These are phyloP conservation scores for Saccharomycopsis javanensis DNA, from an alignment of 805 yeast genomes.

Conservation along the genomic window DNA sequence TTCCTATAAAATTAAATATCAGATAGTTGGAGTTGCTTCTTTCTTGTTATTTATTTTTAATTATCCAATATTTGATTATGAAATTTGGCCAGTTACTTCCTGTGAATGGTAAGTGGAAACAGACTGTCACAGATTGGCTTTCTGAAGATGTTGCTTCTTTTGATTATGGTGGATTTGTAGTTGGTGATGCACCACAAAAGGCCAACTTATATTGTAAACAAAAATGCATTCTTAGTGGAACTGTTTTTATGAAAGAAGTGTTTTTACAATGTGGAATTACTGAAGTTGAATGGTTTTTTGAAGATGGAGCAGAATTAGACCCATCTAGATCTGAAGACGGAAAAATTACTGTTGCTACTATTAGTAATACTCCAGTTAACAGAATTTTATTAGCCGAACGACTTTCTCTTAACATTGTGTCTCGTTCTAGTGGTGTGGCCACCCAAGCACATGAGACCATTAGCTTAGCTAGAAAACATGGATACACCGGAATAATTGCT, in stretches of 20 bases:
- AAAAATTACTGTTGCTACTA: conserved; percentile 67
- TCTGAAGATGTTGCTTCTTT: conserved; percentile 88
- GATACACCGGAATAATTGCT: conserved; percentile 78
- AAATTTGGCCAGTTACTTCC: conserved; percentile 51
- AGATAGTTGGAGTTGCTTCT: no score
- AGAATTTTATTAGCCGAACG: conserved; percentile 77
- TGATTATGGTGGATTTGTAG: conserved; percentile 91
- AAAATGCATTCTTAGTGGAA: conserved; percentile 70
- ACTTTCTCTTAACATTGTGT: conserved; percentile 70
- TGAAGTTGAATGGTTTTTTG: conserved; percentile 56
- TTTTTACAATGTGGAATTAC: conserved; percentile 61
- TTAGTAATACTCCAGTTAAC: conserved; percentile 64
- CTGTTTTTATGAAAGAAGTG: conserved; percentile 84
- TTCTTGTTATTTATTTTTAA: no score
- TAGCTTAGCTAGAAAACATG: conserved; percentile 51
- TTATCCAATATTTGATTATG: neutral
- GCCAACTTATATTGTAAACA: conserved; percentile 80
- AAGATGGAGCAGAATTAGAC: conserved; percentile 56
- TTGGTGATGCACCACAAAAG: conserved; percentile 61
- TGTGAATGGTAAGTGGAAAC: conserved; percentile 70
- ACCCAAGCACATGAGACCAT: conserved; percentile 56
- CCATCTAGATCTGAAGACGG: conserved; percentile 31
- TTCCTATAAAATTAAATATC: no score
- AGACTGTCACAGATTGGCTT: conserved; percentile 63
- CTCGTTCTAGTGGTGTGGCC: conserved; percentile 83